Evolutionary conservation across 2,329 filamentous ascomycete genomes (phyloP), one percentile per base, ranked within the genome.

Genomic region (Colletotrichum phormii): DNA sequence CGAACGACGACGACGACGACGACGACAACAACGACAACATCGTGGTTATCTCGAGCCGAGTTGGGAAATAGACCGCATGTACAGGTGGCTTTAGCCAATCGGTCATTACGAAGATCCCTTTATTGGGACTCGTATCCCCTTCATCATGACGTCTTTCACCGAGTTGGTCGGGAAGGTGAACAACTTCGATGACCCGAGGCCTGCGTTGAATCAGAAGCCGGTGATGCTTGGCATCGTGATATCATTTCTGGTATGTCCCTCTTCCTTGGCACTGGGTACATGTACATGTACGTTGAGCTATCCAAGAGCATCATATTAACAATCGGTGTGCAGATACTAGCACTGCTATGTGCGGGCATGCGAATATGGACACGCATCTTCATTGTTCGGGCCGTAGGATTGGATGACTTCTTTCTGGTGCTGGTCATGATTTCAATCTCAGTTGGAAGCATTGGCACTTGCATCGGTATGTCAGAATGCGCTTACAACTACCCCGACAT

Each of bases 331-430:
- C 26, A 72, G 70, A 1, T 72, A 18, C 13, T 77, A 2, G 59
- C 75, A 5, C 55, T 66, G 22, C 1, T 73, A 1, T 75, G 75
- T 12, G 75, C 64, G 1, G 2, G 53, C 0, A 22, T 76, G 55
- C 35, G 75, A 22, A 13, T 77, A 4, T 73, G 46, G 35, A 72
- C 70, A 22, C 74, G 75, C 1, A 5, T 72, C 5, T 67, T 65
- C 54, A 22, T 76, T 37, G 68, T 74, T 0, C 70, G 61, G 15
- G 65, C 37, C 2, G 60, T 57, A 5, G 75, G 75, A 31, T 72
- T 72, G 71, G 75, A 77, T 24, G 75, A 77, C 29, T 26, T 75
- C 35, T 76, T 73, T 31, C 57, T 77, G 4, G 53, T 75, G 9
- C 46, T 75, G 4, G 67, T 66, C 3, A 68, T 75, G 63, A 61